These are phyloP conservation scores for Kentomonas sorsogonicus DNA, from an alignment of 208 protist species.

Conservation along the genomic window DNA sequence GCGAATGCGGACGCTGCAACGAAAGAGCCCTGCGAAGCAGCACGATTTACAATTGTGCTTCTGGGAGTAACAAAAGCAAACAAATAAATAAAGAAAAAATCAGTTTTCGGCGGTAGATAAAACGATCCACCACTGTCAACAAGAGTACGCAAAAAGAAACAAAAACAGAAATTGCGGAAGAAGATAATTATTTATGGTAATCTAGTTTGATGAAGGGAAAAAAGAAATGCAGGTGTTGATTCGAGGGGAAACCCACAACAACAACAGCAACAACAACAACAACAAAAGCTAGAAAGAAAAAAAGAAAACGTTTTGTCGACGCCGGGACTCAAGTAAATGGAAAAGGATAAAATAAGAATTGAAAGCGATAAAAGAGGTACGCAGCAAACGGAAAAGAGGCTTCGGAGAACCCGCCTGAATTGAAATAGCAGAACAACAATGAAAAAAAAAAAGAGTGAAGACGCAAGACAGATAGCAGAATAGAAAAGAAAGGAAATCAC, in stretches of 20 bases:
- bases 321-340: conserved; percentile 8
- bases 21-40: too few relatives aligned
- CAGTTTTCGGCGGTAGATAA: neutral
- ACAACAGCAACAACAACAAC: neutral
- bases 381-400: conserved; percentile 7
- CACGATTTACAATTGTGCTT: too few relatives aligned
- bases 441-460: conserved; percentile 3
- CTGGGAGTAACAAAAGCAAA: conserved; percentile 4
- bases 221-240: conserved; percentile 5
- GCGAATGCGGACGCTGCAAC: too few relatives aligned
- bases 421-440: conserved; percentile 4
- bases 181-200: neutral
- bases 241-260: neutral
- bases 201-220: neutral
- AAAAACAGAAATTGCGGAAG: conserved; percentile 9
- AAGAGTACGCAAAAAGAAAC: conserved; percentile 3
- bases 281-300: conserved; percentile 7
- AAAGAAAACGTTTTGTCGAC: conserved; percentile 1
- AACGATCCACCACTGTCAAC: neutral
- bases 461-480: neutral
- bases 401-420: neutral
- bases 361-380: neutral
- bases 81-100: neutral
- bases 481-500: neutral
- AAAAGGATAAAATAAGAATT: conserved; percentile 8